Conservation (phyloP, 2,329 filamentous ascomycete genomes). For the Neodidymelliopsis sp. region DNA sequence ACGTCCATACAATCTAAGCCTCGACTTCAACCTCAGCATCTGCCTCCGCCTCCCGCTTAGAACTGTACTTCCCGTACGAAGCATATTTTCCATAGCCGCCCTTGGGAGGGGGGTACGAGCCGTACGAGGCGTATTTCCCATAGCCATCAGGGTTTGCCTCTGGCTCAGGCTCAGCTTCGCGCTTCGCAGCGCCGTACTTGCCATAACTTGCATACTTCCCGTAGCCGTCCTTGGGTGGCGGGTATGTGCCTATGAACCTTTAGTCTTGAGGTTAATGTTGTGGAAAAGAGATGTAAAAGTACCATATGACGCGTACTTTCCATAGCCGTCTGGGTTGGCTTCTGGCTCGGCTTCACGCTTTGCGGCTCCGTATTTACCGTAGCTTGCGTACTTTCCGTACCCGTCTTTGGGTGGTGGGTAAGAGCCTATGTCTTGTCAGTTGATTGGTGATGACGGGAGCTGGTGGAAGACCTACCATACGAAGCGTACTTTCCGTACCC, state of each 20-base stretch:
- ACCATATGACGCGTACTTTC: slow-evolving; percentile 18
- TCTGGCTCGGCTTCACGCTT: too few relatives aligned
- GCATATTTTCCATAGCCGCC: slow-evolving; percentile 28
- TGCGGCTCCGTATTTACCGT: slow-evolving; percentile 22
- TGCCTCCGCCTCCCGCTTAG: not conserved
- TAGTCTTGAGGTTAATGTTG: not conserved
- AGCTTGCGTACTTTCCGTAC: slow-evolving; percentile 24
- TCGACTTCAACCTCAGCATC: not conserved
- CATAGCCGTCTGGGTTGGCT: slow-evolving; percentile 11
- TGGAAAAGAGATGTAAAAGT: not conserved
- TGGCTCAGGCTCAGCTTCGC: slow-evolving; percentile 6
- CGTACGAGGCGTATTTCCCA: slow-evolving; percentile 15
- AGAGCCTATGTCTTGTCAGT: slow-evolving; percentile 9
- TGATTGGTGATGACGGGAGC: too few relatives aligned
- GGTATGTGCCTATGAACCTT: slow-evolving; percentile 20
- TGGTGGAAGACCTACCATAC: too few relatives aligned
- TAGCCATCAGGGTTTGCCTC: slow-evolving; percentile 15
- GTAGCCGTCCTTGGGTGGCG: slow-evolving; percentile 19
- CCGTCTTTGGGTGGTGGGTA: slow-evolving; percentile 23
- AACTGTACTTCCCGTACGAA: slow-evolving; percentile 22
- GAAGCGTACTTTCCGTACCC: slow-evolving; percentile 14
- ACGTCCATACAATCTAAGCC: too few relatives aligned
- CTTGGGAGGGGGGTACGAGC: slow-evolving; percentile 18
- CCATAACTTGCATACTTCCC: slow-evolving; percentile 26
- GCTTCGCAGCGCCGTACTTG: slow-evolving; percentile 11